Evolutionary conservation across 805 yeast species (phyloP), one percentile per base, ranked within the genome.

Genomic region (Cyberlindnera americana): DNA sequence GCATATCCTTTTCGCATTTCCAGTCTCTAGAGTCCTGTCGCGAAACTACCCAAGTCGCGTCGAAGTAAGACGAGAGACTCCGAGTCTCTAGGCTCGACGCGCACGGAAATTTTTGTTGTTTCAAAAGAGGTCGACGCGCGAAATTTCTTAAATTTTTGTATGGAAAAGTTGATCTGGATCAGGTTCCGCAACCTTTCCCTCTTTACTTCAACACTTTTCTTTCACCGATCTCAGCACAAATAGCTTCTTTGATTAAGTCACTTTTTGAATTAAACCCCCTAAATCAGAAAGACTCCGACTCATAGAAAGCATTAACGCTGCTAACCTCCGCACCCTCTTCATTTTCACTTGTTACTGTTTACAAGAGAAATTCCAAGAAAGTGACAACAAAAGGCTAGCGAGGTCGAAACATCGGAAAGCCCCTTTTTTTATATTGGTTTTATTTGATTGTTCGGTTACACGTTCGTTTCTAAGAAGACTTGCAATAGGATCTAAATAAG

Each of bases 91-190:
- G n/a, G 26, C 12, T 17, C 26, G 34, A 12, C 24, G 18, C 25
- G 31, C 30, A 16, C 29, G 25, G 31, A 34, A 34, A 26, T 22
- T 29, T 29, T 21, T 29, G 33, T 35, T 35, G 38, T 29, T 35
- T 29, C 28, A 17, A 13, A n/a, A 21, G 10, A 21, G 23, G 23
- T 21, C 23, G 18, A 23, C 41, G 22, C 42, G 42, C 32, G 32
- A 27, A 33, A 32, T 29, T 33, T 21, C 10, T 34, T 38, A 38
- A 38, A 38, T 23, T 38, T 38, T 29, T 34, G 27, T 30, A 21
- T n/a, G 19, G 28, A 24, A 35, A 40, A 31, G 27, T 35, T 35
- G 44, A 40, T 40, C 44, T 37, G 38, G 40, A 40, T 40, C 44
- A 40, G 33, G 37, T n/a, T 22, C 44, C 40, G 39, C 44, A 35